Evolutionary conservation across 768 basidiomycete species (phyloP).

Genomic region (Zangia roseola): DNA sequence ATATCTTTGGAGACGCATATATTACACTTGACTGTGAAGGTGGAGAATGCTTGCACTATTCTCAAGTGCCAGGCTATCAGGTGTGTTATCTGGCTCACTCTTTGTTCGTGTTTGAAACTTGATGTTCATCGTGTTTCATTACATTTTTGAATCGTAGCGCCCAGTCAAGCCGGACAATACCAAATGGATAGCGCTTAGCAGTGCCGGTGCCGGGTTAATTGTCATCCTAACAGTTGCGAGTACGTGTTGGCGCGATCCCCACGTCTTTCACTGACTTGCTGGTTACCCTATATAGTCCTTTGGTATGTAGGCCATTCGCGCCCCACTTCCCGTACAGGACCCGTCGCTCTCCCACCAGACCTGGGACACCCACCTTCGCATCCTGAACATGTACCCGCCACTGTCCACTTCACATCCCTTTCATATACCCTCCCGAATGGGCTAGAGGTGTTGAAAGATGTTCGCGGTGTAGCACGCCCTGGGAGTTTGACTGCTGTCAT

Average conservation of each 20-base stretch:
- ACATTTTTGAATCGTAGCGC: slow-evolving; percentile 38
- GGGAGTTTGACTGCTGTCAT: slow-evolving; percentile 95
- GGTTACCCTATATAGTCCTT: slow-evolving; percentile 46
- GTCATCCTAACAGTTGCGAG: slow-evolving; percentile 68
- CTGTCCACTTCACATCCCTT: slow-evolving; percentile 85
- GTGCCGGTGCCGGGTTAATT: slow-evolving; percentile 71
- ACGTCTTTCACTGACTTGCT: background rate
- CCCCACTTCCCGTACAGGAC: slow-evolving; percentile 43
- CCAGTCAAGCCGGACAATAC: slow-evolving; percentile 86
- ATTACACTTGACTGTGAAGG: slow-evolving; percentile 86
- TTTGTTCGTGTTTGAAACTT: background rate
- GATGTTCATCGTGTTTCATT: background rate
- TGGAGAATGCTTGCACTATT: slow-evolving; percentile 93
- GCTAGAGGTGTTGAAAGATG: slow-evolving; percentile 70
- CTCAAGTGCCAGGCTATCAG: slow-evolving; percentile 90
- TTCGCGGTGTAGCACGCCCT: slow-evolving; percentile 81
- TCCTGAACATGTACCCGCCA: slow-evolving; percentile 88
- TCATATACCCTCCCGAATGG: slow-evolving; percentile 68
- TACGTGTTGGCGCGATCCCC: slow-evolving; percentile 25
- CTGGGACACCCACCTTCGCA: slow-evolving; percentile 55
- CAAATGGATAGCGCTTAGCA: slow-evolving; percentile 79
- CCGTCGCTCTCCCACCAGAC: slow-evolving; percentile 86
- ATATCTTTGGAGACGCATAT: slow-evolving; percentile 88
- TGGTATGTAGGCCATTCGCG: slow-evolving; percentile 89
- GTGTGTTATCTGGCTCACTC: slow-evolving; percentile 34